Percentiles rank a stretch among this genome's conserved stretches.
phyloP scores from a whole-genome alignment of 345 rosid species.

The Pseudoturritis turrita region DNA sequence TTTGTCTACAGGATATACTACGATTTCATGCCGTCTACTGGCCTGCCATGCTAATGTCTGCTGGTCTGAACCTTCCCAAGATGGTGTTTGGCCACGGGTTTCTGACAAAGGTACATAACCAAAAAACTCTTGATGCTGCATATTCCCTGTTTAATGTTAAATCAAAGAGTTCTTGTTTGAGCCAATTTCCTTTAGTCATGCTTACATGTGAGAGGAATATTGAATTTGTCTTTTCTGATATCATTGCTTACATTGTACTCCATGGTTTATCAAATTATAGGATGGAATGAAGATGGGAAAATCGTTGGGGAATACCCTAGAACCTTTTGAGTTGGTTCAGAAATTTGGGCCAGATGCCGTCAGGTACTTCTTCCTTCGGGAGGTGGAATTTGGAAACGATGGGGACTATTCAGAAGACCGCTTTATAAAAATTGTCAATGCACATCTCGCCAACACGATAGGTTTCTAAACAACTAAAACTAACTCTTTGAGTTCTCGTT shows the following conservation, averaged over 20 bases:
- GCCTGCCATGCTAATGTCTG: constrained; percentile 99
- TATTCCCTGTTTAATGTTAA: neutral
- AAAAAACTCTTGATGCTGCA: neutral
- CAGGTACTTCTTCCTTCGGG: constrained; percentile 84
- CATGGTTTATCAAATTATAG: constrained; percentile 48
- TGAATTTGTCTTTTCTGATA: neutral
- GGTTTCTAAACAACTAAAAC: constrained; percentile 40
- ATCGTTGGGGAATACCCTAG: constrained; percentile 85
- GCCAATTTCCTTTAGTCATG: neutral
- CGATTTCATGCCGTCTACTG: constrained; percentile 96
- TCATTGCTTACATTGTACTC: neutral
- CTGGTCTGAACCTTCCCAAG: constrained; percentile 75
- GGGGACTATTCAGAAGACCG: constrained; percentile 97
- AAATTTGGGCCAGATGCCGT: constrained; percentile 91
- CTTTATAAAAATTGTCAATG: constrained; percentile 74
- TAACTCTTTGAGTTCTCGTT: neutral
- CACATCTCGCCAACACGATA: constrained; percentile 93
- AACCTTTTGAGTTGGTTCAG: constrained; percentile 73
- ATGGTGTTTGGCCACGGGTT: constrained; percentile 94
- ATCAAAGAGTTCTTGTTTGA: neutral
- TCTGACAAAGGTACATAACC: constrained; percentile 72
- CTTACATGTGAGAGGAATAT: neutral
- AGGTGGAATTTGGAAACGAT: constrained; percentile 91
- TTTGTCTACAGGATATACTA: constrained; percentile 64
- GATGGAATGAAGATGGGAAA: constrained; percentile 99